Evolutionary conservation across 2,329 filamentous ascomycete genomes (phyloP), one percentile per base, ranked within the genome.

Genomic region (Aspergillus tamarii): DNA sequence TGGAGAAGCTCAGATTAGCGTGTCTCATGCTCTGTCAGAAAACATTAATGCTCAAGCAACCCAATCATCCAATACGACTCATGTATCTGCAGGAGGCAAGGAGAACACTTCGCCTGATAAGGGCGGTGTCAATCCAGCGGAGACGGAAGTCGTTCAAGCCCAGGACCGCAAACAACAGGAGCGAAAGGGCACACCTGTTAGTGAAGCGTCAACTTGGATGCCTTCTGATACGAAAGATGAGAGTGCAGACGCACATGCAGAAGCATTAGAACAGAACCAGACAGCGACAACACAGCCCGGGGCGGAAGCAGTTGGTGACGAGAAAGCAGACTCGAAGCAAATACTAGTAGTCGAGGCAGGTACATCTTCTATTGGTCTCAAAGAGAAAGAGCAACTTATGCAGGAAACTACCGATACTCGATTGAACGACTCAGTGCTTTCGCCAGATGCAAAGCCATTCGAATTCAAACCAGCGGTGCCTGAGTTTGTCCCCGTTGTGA

Each of bases 1-100:
- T 70, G 86, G 90, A 57, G 88, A 94, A 28, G 89, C 91, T 26
- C 83, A 88, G 58, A 96, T 96, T 76, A 92, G 92, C 10, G 79
- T 79, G 61, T 81, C 82, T 41, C 74, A 76, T 30, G 75, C 78
- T 57, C 66, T 79, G 57, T 66, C 72, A 8, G 77, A 78, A 59
- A 62, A 67, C 11, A 69, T 66, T 46, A 78, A 79, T 60, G 63
- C 55, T 45, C 72, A 72, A 52, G 52, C 64, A 50, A 59, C 70
- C 28, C 71, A 73, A 59, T 67, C 69, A 53, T 64, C 72, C 57
- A 72, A 66, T 59, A 61, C 64, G 59, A 63, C 68, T 21, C 69
- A 76, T 30, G 58, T 69, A 16, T 66, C 71, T 4, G 76, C 77
- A 6, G 77, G 77, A 50, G 77, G 76, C 57, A 78, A 77, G 66